Percentiles rank a stretch among this genome's conserved stretches.
Conservation (phyloP, 2,329 filamentous ascomycete species). For the Geosmithia morbida region DNA sequence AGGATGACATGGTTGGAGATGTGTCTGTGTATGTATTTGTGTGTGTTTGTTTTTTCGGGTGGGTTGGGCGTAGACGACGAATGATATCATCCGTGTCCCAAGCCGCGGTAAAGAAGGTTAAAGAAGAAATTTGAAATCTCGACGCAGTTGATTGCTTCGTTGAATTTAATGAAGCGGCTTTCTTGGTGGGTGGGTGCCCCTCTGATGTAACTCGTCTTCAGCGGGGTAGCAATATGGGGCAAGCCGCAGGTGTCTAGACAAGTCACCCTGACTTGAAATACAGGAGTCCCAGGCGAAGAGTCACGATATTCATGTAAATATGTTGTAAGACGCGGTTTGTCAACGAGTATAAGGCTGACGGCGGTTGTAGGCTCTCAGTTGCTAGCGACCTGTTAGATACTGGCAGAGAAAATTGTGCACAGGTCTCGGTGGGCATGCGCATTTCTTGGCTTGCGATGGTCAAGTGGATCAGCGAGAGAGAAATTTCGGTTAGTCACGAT, state of each 20-base stretch:
- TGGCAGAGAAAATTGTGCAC: slow-evolving; percentile 1
- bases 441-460: background rate
- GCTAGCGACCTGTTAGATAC: background rate
- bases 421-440: background rate
- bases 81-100: background rate
- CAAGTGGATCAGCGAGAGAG: background rate
- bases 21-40: background rate
- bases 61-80: background rate
- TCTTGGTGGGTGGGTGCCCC: no score
- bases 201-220: no score
- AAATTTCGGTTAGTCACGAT: background rate
- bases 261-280: no score
- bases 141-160: no score
- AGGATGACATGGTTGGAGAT: slow-evolving; percentile 26
- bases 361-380: background rate
- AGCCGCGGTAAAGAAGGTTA: background rate
- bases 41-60: background rate
- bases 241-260: no score
- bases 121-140: no score
- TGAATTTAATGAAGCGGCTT: no score
- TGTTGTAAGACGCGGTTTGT: background rate
- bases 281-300: no score
- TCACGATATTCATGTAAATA: background rate
- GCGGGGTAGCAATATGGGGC: no score
- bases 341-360: background rate